Evolutionary conservation across 768 basidiomycete species (phyloP), one percentile per base, ranked within the genome.

Genomic region (Suillus subaureus): DNA sequence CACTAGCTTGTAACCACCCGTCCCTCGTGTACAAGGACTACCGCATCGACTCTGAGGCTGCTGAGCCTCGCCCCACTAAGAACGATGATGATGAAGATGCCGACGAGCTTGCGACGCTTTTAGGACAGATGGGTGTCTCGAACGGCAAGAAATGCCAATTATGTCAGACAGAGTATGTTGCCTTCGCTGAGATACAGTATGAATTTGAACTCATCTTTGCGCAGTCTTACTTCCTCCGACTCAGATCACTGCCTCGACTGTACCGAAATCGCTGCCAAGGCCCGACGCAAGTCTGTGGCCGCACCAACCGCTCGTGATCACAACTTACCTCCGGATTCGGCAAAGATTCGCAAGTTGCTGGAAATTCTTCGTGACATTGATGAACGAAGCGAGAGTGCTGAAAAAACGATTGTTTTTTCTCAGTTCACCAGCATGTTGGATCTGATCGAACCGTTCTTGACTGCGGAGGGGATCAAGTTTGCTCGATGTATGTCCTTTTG

Each of bases 381-480:
- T 18, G 78, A 82, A 57, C 82, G 86, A 61, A 82, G 86, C 13
- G 77, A 85, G 16, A 75, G 82, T 18, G 77, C 80, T 66, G 94
- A 97, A 74, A 99, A 98, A 84, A 97, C 96, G 0, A 99, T 99
- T 68, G 89, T 99, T 26, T 99, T 98, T 74, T 96, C 94, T 0
- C 96, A 97, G 73, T 94, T 94, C 68, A 98, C 97, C 1, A 83
- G 85, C 61, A 88, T 93, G 91, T 80, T 99, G 67, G 88, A 96
- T 75, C 74, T 98, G 64, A 83, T 97, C 54, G 87, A 96, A 77
- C 92, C 90, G 0, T 97, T 97, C 79, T 80, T 99, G 77, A 80
- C 80, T 35, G 83, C 86, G 3, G 80, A 83, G 15, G 87, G 87
- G 0, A 81, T 96, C 70, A 83, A 85, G 67, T 96, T 85, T 74